A percentile compares a stretch with the other conserved stretches of the same genome.
Conservation (phyloP, 768 basidiomycete species). For the Kondoa subrosea region DNA sequence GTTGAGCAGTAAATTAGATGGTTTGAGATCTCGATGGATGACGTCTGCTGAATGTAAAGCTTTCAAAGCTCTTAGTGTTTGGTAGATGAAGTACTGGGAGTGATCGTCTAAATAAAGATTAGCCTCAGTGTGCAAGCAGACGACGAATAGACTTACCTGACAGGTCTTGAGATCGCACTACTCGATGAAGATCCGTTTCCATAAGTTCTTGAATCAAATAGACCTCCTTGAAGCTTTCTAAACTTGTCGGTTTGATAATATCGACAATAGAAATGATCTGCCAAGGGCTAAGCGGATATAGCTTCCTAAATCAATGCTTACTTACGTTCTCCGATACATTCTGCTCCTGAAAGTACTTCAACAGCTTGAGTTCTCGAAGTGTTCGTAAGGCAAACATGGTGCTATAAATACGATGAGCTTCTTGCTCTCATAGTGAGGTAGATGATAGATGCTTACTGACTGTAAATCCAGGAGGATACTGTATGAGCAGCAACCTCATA, state of each 20-base stretch:
- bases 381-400: constrained; percentile 59
- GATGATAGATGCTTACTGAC: not conserved
- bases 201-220: constrained; percentile 40
- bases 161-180: constrained; percentile 83
- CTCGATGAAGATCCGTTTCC: constrained; percentile 92
- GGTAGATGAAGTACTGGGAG: constrained; percentile 90
- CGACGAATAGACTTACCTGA: constrained; percentile 80
- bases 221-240: constrained; percentile 70
- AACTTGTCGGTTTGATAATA: constrained; percentile 60
- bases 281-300: constrained; percentile 43
- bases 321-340: constrained; percentile 29
- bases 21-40: constrained; percentile 77
- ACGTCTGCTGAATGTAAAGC: constrained; percentile 73
- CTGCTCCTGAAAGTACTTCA: constrained; percentile 45
- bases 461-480: not conserved
- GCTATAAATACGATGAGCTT: constrained; percentile 7
- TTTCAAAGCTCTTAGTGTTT: constrained; percentile 85
- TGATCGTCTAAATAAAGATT: constrained; percentile 4
- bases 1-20: constrained; percentile 84
- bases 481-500: not conserved
- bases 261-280: constrained; percentile 93
- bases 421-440: not conserved
- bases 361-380: constrained; percentile 76
- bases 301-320: constrained; percentile 24
- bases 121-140: constrained; percentile 12